Conservation (phyloP, 208 protist genomes). For the Vickermania spadyakhi region DNA sequence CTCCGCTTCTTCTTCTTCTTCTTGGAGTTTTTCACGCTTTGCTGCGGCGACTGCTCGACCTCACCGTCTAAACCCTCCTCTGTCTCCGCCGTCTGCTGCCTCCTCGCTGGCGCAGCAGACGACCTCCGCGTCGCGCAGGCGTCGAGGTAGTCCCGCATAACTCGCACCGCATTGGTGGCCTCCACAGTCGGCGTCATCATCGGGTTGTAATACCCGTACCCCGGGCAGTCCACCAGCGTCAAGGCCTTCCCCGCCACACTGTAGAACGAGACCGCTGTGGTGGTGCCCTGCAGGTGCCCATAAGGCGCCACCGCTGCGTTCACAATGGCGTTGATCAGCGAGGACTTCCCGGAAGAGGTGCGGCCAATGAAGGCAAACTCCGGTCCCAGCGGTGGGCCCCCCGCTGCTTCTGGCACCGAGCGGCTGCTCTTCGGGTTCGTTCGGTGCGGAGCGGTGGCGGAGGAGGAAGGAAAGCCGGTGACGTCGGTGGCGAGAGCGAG, state of each 20-base stretch:
- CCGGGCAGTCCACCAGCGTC: slow-evolving; percentile 78
- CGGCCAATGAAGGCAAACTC: slow-evolving; percentile 85
- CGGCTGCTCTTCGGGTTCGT: background rate
- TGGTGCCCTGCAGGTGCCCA: slow-evolving; percentile 79
- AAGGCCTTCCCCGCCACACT: slow-evolving; percentile 37
- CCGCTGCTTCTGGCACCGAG: background rate
- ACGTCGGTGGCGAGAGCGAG: slow-evolving; percentile 38
- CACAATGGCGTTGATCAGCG: slow-evolving; percentile 76
- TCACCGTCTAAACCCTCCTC: slow-evolving; percentile 1
- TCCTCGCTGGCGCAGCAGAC: background rate
- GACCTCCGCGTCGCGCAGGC: slow-evolving; percentile 3
- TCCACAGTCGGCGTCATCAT: slow-evolving; percentile 45
- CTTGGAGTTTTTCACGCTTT: background rate
- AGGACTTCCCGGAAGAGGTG: slow-evolving; percentile 81
- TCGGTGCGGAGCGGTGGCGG: background rate
- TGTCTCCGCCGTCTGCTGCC: background rate
- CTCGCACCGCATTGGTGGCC: slow-evolving; percentile 55
- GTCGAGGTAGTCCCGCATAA: slow-evolving; percentile 61
- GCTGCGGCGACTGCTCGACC: background rate
- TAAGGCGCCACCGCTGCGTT: slow-evolving; percentile 80
- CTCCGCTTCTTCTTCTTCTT: background rate
- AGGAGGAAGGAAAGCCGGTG: slow-evolving; percentile 48
- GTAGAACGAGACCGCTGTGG: slow-evolving; percentile 70
- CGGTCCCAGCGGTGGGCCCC: slow-evolving; percentile 9
- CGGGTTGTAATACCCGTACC: slow-evolving; percentile 81